These are phyloP conservation scores for Exophiala sideris DNA, from an alignment of 2,329 filamentous ascomycete species.

Conservation along the genomic window DNA sequence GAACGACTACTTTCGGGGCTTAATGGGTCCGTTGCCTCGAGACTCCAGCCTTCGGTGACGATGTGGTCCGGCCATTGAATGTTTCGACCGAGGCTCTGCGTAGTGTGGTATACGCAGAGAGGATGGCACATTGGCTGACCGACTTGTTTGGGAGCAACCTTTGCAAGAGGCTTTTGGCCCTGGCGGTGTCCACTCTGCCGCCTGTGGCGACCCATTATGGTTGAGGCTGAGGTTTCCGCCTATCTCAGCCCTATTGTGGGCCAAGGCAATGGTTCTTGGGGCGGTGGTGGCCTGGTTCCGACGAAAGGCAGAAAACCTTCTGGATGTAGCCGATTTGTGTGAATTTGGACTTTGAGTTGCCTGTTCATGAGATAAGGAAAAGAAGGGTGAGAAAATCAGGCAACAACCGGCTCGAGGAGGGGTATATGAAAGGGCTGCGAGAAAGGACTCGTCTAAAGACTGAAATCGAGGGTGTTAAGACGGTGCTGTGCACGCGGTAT, in stretches of 20 bases:
- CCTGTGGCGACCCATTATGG: conserved; percentile 17
- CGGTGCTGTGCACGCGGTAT: not conserved
- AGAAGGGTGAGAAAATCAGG: conserved; percentile 3
- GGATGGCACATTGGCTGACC: conserved; percentile 2
- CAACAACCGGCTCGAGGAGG: conserved; percentile 12
- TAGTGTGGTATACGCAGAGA: not conserved
- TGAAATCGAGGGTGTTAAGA: not conserved
- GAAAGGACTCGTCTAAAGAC: too few species aligned
- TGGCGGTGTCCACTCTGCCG: conserved; percentile 15
- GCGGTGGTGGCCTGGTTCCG: not conserved
- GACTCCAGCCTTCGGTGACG: not conserved
- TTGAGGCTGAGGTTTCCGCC: conserved; percentile 2
- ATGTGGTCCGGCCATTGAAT: not conserved
- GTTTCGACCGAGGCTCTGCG: not conserved
- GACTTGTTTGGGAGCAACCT: not conserved
- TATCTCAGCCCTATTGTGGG: not conserved
- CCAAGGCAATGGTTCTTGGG: not conserved
- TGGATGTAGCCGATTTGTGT: not conserved
- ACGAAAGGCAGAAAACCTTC: conserved; percentile 3
- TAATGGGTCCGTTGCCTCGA: conserved; percentile 9
- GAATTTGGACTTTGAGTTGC: conserved; percentile 5
- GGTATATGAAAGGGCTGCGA: conserved; percentile 10
- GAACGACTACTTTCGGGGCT: conserved; percentile 16
- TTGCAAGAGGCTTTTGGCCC: conserved; percentile 9
- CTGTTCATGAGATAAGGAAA: not conserved